Conservation (phyloP, 2,329 filamentous ascomycete species). For the Aspergillus tanneri region DNA sequence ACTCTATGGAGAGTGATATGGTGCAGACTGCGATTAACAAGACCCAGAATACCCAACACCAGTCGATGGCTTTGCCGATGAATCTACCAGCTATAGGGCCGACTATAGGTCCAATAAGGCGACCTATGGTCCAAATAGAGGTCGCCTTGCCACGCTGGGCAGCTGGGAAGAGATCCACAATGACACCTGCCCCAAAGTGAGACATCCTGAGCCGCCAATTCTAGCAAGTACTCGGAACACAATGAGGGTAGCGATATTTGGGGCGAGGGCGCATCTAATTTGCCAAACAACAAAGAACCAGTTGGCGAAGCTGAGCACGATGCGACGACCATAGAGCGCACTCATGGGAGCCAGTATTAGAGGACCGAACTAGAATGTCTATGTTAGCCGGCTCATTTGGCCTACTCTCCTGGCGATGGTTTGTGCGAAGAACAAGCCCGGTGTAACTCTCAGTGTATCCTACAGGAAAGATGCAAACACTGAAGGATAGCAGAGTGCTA, state of each 20-base stretch:
- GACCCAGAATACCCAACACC: not conserved
- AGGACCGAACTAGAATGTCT: no score
- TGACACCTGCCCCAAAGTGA: not conserved
- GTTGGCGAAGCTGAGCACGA: conserved; percentile 61
- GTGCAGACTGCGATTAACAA: no score
- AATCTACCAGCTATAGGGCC: not conserved
- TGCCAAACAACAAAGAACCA: conserved; percentile 60
- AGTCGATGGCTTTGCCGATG: not conserved
- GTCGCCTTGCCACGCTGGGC: not conserved
- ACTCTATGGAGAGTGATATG: no score
- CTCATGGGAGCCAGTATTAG: conserved; percentile 64
- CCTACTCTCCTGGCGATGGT: no score
- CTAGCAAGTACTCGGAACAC: conserved; percentile 65
- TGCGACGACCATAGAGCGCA: conserved; percentile 63
- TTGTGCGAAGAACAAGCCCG: no score
- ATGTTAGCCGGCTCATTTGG: no score
- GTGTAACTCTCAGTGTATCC: conserved; percentile 33
- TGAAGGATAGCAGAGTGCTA: conserved; percentile 29
- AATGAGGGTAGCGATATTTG: conserved; percentile 59
- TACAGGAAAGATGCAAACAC: conserved; percentile 31
- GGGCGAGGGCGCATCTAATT: conserved; percentile 57
- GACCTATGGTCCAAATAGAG: not conserved
- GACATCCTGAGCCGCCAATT: conserved; percentile 6
- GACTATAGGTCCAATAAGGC: not conserved
- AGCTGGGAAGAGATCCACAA: not conserved